Conservation (phyloP, 2,329 filamentous ascomycete species). For the Colletotrichum destructivum region DNA sequence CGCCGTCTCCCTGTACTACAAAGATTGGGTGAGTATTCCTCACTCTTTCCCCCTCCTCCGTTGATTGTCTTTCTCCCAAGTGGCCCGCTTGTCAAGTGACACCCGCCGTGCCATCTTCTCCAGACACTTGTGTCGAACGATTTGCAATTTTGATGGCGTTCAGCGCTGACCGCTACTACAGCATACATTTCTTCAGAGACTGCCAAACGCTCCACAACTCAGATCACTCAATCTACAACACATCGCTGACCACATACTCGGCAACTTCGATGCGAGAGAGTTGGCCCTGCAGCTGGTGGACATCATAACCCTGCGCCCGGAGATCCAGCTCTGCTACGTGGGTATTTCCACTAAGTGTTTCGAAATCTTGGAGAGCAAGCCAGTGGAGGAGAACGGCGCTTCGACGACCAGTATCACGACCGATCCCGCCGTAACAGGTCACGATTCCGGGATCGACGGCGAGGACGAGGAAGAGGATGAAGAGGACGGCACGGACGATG, state of each 20-base stretch:
- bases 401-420: slow-evolving; percentile 35
- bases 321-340: slow-evolving; percentile 84
- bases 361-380: slow-evolving; percentile 79
- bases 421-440: slow-evolving; percentile 41
- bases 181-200: slow-evolving; percentile 84
- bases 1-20: slow-evolving; percentile 80
- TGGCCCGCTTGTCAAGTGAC: slow-evolving; percentile 18
- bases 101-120: neutral
- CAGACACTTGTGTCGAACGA: neutral
- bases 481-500: slow-evolving; percentile 54
- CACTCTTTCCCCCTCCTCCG: neutral
- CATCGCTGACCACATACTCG: slow-evolving; percentile 74
- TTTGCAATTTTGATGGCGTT: neutral
- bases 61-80: neutral
- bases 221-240: slow-evolving; percentile 80
- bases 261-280: slow-evolving; percentile 73
- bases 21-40: slow-evolving; percentile 77
- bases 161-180: slow-evolving; percentile 52
- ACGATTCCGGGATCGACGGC: slow-evolving; percentile 49
- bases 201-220: slow-evolving; percentile 79
- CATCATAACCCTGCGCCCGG: slow-evolving; percentile 81
- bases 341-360: slow-evolving; percentile 85
- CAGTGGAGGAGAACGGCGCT: slow-evolving; percentile 57
- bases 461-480: slow-evolving; percentile 55
- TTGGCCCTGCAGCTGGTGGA: slow-evolving; percentile 83